phyloP scores from a whole-genome alignment of 345 rosid species.

The Dovyalis caffra region DNA sequence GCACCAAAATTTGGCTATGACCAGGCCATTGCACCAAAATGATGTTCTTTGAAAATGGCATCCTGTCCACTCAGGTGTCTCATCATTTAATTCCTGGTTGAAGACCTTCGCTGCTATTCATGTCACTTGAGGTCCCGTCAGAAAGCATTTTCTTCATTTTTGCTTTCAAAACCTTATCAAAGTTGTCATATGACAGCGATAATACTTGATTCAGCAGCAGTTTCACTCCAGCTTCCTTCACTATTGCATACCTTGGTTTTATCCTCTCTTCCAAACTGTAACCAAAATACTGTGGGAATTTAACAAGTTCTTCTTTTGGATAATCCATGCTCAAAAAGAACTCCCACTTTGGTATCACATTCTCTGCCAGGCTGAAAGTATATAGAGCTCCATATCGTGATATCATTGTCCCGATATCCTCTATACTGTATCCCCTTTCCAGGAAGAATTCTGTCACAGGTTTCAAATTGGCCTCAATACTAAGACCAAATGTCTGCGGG shows the following conservation, averaged over 20 bases:
- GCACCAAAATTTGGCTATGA: too few species aligned
- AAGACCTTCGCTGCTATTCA: neutral
- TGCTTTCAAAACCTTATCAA: conserved; percentile 57
- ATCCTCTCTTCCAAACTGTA: conserved; percentile 81
- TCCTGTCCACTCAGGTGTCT: neutral
- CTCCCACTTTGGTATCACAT: conserved; percentile 84
- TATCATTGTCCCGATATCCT: conserved; percentile 68
- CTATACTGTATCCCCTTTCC: conserved; percentile 53
- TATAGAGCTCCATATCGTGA: conserved; percentile 75
- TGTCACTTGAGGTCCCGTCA: conserved; percentile 7
- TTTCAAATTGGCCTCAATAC: conserved; percentile 76
- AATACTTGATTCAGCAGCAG: conserved; percentile 72
- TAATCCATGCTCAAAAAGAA: conserved; percentile 86
- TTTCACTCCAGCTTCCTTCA: conserved; percentile 59
- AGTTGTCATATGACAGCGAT: conserved; percentile 52
- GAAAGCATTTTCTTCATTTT: conserved; percentile 49
- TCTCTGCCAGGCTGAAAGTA: conserved; percentile 71
- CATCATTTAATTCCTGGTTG: neutral
- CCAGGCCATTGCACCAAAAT: too few species aligned
- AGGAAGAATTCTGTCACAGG: conserved; percentile 77
- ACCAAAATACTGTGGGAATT: conserved; percentile 89
- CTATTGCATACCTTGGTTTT: conserved; percentile 71
- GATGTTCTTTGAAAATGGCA: too few species aligned
- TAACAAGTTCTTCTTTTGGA: conserved; percentile 66
- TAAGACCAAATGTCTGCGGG: conserved; percentile 79